Evolutionary conservation across 768 basidiomycete species (phyloP), one percentile per base, ranked within the genome.

Genomic region (Wakefieldia striispora): DNA sequence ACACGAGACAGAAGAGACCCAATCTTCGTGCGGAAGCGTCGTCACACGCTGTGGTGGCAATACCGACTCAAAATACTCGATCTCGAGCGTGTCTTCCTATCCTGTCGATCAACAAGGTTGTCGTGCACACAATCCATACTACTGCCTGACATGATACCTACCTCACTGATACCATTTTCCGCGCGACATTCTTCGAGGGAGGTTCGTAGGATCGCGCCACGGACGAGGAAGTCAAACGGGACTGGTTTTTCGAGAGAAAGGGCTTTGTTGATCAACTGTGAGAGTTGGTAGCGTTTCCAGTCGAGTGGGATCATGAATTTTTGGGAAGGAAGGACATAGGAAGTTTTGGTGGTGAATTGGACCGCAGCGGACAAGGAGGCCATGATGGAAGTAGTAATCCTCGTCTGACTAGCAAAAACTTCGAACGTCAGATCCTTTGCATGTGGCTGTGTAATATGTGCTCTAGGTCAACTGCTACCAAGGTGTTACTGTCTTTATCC

Each of bases 201-300:
- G 0, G 79, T 76, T 40, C 88, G 73, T 3, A 97, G 67, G 12
- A 97, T 78, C 62, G 89, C 82, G n/a, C 92, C 91, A 39, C 79
- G 75, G 36, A 97, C 74, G 39, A 99, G 69, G 67, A 97, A 98
- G 68, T 99, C 95, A 64, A 97, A 97, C 0, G 94, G 95, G 3
- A 95, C 75, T 0, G 89, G 83, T 47, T 81, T 81, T 0, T 16
- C 88, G 80, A 21, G 80, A 77, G 23, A 98, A 75, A 1, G 95
- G 23, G 23, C 23, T 23, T 23, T 23, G 74, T 99, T 99, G 50
- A 99, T 84, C 37, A 98, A 85, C 53, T 97, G 93, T 1, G 95
- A 97, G 27, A 99, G 86, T 60, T 97, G 95, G 68, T 89, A 98
- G n/a, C 95, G 84, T 49, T 79, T 82, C 94, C 94, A 98, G 67